Evolutionary conservation across 495 filamentous ascomycete species (phyloP).

Genomic region (Penicillium cinerascens): DNA sequence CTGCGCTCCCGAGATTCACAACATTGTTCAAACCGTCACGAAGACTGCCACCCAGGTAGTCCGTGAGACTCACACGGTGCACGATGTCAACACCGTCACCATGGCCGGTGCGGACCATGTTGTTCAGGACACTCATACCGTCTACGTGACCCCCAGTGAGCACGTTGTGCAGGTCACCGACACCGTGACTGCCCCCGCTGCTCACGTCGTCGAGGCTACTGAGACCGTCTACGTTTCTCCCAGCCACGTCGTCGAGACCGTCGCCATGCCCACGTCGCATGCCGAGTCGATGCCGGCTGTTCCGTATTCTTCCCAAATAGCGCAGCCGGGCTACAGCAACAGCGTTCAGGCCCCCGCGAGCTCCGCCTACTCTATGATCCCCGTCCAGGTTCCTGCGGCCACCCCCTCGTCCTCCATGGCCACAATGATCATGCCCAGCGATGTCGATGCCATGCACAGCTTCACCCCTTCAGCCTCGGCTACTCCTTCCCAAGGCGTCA

Average conservation of each 20-base stretch:
- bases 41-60: conserved; percentile 26
- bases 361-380: conserved; percentile 26
- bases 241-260: background rate
- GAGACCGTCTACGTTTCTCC: conserved; percentile 1
- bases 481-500: conserved; percentile 11
- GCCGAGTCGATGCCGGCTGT: background rate
- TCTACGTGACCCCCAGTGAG: background rate
- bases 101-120: conserved; percentile 23
- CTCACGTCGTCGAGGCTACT: conserved; percentile 1
- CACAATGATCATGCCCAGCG: conserved; percentile 15
- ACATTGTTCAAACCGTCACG: conserved; percentile 32
- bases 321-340: conserved; percentile 8
- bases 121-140: conserved; percentile 8
- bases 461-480: conserved; percentile 6
- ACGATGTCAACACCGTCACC: conserved; percentile 26
- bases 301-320: conserved; percentile 6
- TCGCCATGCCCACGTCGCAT: conserved; percentile 12
- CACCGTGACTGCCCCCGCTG: background rate
- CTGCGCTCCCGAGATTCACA: conserved; percentile 16
- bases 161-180: background rate
- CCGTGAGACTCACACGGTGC: background rate
- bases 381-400: conserved; percentile 30
- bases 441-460: conserved; percentile 12
- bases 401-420: conserved; percentile 13
- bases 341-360: conserved; percentile 10